Base-by-base conservation (phyloP, 2,329 filamentous ascomycete genomes). In the Diaporthe nobilis region DNA sequence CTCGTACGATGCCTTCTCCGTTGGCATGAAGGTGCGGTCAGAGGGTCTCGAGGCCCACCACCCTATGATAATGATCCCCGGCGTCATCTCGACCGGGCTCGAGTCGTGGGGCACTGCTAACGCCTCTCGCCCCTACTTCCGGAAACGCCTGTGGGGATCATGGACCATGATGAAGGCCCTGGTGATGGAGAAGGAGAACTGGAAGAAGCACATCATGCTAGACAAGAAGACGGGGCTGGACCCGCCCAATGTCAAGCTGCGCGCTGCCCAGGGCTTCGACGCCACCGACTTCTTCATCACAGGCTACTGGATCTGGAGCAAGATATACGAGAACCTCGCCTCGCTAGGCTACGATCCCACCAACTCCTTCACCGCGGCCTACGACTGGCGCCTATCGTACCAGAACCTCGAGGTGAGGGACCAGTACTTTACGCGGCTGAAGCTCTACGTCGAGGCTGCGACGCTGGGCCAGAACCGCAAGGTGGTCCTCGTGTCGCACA, bases 121-220 rank as follows among this genome's bases (percentile, higher is more conserved):
- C 81, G 87, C 89, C 57, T 98, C 96, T 10, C 91, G 95, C 49
- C 94, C 93, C 76, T 99, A 98, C 85, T 99, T 99, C 84, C 90
- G 97, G 77, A 98, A 97, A 86, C 90, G 97, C 72, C 86, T 99
- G 68, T 99, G 97, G 97, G 97, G 97, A 6, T 98, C 95, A 79
- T 99, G 97, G 97, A 98, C 92, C 78, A 99, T 99, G 97, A 98
- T 99, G 95, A 91, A 94, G 68, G 96, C 97, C 0, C 86, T 99
- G 78, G 95, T 99, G 2, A 85, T 98, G 81, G 97, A 98, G 84
- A 98, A 98, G 85, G 93, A 97, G 39, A 89, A 91, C 47, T 99
- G 97, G 97, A 99, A 98, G 87, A 93, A 88, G 80, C 97, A 99
- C 83, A 95, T 99, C 79, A 98, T 98, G 96, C 89, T 99, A 15